phyloP scores from a whole-genome alignment of 371 early-diverging fungal genomes.

The Umbelopsis sp. region DNA sequence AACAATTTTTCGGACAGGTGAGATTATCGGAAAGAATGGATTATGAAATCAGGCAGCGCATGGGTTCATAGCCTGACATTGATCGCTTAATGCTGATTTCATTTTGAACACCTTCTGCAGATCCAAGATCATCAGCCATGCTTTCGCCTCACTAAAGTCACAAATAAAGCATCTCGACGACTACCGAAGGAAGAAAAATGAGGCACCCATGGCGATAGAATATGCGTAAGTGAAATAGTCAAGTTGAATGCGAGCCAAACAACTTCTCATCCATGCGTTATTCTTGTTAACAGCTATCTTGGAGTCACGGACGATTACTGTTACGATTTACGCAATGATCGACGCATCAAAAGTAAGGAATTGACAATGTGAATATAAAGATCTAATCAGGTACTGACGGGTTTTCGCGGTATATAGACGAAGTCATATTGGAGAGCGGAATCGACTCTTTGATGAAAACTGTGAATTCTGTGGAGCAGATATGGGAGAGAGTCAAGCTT shows the following conservation, averaged over 20 bases:
- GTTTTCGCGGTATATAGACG: not conserved
- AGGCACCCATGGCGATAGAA: not conserved
- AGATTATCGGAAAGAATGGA: not conserved
- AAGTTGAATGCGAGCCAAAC: not conserved
- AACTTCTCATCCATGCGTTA: not conserved
- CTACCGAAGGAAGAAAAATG: not conserved
- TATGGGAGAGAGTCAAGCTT: constrained; percentile 7
- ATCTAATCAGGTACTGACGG: not conserved
- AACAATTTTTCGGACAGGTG: not conserved
- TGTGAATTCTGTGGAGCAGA: constrained; percentile 2
- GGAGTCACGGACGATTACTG: constrained; percentile 12
- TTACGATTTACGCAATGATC: constrained; percentile 11
- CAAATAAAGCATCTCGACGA: not conserved
- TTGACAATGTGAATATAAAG: not conserved
- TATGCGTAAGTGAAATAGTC: not conserved
- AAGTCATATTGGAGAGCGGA: not conserved
- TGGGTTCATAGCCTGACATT: no score
- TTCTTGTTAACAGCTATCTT: not conserved
- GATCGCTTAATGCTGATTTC: no score
- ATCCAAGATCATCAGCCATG: constrained; percentile 9
- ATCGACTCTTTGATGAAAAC: not conserved
- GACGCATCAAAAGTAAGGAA: not conserved
- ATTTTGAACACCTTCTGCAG: not conserved
- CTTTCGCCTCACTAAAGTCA: not conserved
- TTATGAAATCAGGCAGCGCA: no score